These are phyloP conservation scores for Puya raimondii DNA, from an alignment of 176 grass and related monocot species.

Conservation along the genomic window DNA sequence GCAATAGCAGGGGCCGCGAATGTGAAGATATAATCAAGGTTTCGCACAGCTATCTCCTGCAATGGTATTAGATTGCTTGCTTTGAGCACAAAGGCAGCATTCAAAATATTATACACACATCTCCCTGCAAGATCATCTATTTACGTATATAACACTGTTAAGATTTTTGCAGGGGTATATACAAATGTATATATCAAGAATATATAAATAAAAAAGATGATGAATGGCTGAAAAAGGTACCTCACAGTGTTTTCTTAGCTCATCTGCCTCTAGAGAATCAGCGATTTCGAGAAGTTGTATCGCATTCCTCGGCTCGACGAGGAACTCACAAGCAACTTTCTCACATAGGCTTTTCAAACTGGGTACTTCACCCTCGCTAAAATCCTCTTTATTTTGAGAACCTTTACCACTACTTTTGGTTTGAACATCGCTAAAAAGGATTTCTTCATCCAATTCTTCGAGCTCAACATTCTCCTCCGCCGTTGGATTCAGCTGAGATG, in stretches of 20 bases:
- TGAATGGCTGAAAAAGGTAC: conserved; percentile 22
- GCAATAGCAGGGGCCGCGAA: conserved; percentile 55
- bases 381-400: conserved; percentile 20
- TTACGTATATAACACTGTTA: too few species aligned
- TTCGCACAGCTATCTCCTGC: conserved; percentile 85
- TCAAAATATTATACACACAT: neutral
- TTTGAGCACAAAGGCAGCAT: conserved; percentile 4
- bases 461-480: conserved; percentile 37
- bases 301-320: conserved; percentile 81
- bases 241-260: conserved; percentile 88
- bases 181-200: conserved; percentile 7
- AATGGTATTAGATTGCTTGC: conserved; percentile 18
- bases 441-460: conserved; percentile 73
- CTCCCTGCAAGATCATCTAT: too few species aligned
- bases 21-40: conserved; percentile 96
- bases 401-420: conserved; percentile 21
- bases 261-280: conserved; percentile 80
- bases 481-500: conserved; percentile 15
- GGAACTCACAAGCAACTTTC: conserved; percentile 73
- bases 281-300: conserved; percentile 95
- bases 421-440: conserved; percentile 41
- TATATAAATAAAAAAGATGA: conserved; percentile 1
- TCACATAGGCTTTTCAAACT: conserved; percentile 88
- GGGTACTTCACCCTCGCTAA: conserved; percentile 29
- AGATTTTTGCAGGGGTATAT: neutral